Base-by-base conservation (phyloP, 768 basidiomycete species). In the Symmetrospora coprosmae region DNA sequence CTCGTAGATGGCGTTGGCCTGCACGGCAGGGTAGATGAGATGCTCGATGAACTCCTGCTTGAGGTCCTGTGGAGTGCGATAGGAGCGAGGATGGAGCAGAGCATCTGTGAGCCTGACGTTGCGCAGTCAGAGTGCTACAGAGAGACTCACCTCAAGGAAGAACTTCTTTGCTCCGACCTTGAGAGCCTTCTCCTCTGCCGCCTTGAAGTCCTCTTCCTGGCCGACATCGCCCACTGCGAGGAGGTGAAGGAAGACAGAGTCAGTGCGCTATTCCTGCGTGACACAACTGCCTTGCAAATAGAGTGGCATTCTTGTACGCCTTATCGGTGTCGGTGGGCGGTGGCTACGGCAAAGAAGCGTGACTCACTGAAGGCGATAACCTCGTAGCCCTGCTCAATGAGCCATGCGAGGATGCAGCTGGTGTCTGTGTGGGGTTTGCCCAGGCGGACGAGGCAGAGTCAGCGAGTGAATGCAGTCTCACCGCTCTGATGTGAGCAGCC, bases 1-100 rank as follows among this genome's bases (percentile, higher is more conserved):
- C 86, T 99, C 94, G 75, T 99, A 99, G 75, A 97, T 97, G 75
- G 85, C 86, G 75, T 99, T 99, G 63, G 88, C 89, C 75, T 99
- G 94, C 14, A 99, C 82, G 41, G 94, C 92, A 25, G 94, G 94
- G 74, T 92, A 97, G 72, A 99, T 96, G 66, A 97, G 80, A 71
- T 96, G 86, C 43, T 84, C 87, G 48, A 99, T 79, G 69, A 99
- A 97, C 74, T 99, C 94, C 64, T 84, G 81, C 72, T 83, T 90
- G 69, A 96, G 77, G 72, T 97, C 92, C 87, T 92, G 65, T 33
- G 16, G 43, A 4, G 16, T 7, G 39, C 7, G 38, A 17, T 25
- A 13, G 27, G 25, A 27, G 27, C 17, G 35, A 21, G 28, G 7
- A 50, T 7, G 28, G 6, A 53, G 37, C 13, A 28, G 2, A 4